Evolutionary conservation across 495 filamentous ascomycete species (phyloP).

Genomic region (Penicillium cataractarum): DNA sequence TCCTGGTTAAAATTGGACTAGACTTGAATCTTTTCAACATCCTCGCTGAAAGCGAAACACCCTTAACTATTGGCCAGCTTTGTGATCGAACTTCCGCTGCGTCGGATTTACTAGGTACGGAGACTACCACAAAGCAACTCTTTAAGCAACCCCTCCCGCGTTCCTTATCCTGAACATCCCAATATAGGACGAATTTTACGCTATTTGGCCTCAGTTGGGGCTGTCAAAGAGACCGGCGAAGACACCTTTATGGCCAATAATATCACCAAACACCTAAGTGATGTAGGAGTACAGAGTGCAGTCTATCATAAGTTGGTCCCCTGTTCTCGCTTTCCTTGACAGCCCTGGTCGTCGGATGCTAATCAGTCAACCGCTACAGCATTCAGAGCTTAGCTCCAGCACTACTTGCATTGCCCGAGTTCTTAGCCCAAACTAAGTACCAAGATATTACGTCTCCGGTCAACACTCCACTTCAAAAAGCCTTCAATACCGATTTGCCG

Average conservation of each 20-base stretch:
- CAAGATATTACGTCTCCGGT: slow-evolving; percentile 32
- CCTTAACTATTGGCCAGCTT: slow-evolving; percentile 29
- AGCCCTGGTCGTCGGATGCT: not conserved
- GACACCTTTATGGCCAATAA: slow-evolving; percentile 35
- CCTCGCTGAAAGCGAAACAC: slow-evolving; percentile 25
- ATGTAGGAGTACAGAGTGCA: slow-evolving; percentile 16
- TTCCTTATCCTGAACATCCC: not conserved
- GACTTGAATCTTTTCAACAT: slow-evolving; percentile 39
- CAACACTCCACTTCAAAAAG: slow-evolving; percentile 34
- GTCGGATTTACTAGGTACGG: slow-evolving; percentile 7
- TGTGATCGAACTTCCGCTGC: slow-evolving; percentile 24
- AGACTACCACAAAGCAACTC: not conserved
- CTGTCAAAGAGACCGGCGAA: slow-evolving; percentile 34
- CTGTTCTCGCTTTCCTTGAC: not conserved
- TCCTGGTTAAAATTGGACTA: slow-evolving; percentile 17
- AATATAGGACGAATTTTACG: slow-evolving; percentile 40
- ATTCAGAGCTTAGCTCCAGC: slow-evolving; percentile 26
- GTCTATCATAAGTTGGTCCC: slow-evolving; percentile 21
- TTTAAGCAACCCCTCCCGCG: not conserved
- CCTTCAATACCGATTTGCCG: slow-evolving; percentile 36
- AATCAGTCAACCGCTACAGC: slow-evolving; percentile 16
- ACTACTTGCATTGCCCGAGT: slow-evolving; percentile 31
- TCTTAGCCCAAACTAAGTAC: slow-evolving; percentile 39
- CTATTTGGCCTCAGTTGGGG: slow-evolving; percentile 39
- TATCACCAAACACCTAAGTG: slow-evolving; percentile 28